These are phyloP conservation scores for Monilinia aucupariae DNA, from an alignment of 2,329 filamentous ascomycete genomes.

Conservation along the genomic window DNA sequence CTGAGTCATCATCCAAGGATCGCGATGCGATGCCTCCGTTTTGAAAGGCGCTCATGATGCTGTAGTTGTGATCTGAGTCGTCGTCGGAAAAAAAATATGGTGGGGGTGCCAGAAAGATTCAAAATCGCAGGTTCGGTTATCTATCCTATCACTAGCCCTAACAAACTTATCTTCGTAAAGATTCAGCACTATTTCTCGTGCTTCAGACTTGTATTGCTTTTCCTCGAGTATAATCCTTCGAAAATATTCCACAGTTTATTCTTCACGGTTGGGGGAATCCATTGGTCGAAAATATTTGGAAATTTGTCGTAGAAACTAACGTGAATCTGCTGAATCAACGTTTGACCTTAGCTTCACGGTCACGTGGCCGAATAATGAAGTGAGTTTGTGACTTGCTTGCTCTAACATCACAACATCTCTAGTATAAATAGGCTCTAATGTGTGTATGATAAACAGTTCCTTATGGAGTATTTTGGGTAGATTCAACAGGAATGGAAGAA, in stretches of 20 bases:
- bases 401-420: not conserved
- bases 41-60: slow-evolving; percentile 54
- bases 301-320: not conserved
- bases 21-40: slow-evolving; percentile 56
- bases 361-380: not conserved
- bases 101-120: slow-evolving; percentile 11
- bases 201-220: not conserved
- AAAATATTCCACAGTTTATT: not conserved
- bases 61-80: slow-evolving; percentile 12
- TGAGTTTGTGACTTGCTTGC: no score
- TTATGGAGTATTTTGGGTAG: not conserved
- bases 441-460: not conserved
- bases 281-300: not conserved
- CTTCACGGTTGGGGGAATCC: not conserved
- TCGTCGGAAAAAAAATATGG: slow-evolving; percentile 9
- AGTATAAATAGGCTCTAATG: not conserved
- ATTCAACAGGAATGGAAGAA: not conserved
- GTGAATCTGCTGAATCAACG: not conserved
- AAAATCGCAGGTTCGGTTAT: slow-evolving; percentile 15
- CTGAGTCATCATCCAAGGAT: slow-evolving; percentile 73
- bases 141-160: slow-evolving; percentile 13
- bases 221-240: not conserved
- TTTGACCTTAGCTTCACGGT: not conserved
- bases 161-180: slow-evolving; percentile 5
- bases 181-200: not conserved